Conservation (phyloP, 805 yeast species). For the Priceomyces castillae region DNA sequence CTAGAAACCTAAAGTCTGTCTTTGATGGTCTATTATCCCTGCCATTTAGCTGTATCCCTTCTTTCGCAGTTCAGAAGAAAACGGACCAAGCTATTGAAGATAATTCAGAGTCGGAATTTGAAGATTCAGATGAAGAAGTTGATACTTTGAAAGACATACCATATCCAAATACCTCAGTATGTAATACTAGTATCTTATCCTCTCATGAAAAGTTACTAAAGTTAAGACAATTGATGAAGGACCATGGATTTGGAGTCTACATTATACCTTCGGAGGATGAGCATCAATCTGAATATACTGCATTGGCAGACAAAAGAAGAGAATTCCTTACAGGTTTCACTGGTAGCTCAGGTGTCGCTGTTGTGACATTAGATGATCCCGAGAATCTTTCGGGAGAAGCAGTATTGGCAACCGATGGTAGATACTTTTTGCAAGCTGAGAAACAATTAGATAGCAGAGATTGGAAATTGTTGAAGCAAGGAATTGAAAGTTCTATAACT, state of each 20-base stretch:
- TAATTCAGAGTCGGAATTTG: neutral
- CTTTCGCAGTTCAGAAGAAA: neutral
- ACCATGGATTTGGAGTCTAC: constrained; percentile 66
- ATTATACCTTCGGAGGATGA: constrained; percentile 86
- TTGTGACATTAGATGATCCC: constrained; percentile 56
- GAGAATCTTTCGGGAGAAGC: constrained; percentile 59
- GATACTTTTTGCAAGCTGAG: constrained; percentile 89
- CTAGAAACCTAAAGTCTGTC: neutral
- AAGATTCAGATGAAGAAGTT: neutral
- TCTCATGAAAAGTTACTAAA: constrained; percentile 57
- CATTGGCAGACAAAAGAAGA: constrained; percentile 77
- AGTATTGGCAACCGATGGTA: constrained; percentile 86
- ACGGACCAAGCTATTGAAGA: neutral
- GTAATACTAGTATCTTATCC: constrained; percentile 22
- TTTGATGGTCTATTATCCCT: neutral
- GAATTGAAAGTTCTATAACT: constrained; percentile 61
- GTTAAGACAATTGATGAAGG: constrained; percentile 63
- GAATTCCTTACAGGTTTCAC: constrained; percentile 83
- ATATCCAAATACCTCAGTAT: neutral
- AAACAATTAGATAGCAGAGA: constrained; percentile 67
- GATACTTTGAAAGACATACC: neutral
- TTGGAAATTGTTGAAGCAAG: constrained; percentile 82
- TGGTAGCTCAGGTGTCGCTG: constrained; percentile 91
- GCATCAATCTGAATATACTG: constrained; percentile 89
- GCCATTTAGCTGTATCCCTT: constrained; percentile 1